Evolutionary conservation across 495 filamentous ascomycete species (phyloP).

Genomic region (Aspergillus funiculosus): DNA sequence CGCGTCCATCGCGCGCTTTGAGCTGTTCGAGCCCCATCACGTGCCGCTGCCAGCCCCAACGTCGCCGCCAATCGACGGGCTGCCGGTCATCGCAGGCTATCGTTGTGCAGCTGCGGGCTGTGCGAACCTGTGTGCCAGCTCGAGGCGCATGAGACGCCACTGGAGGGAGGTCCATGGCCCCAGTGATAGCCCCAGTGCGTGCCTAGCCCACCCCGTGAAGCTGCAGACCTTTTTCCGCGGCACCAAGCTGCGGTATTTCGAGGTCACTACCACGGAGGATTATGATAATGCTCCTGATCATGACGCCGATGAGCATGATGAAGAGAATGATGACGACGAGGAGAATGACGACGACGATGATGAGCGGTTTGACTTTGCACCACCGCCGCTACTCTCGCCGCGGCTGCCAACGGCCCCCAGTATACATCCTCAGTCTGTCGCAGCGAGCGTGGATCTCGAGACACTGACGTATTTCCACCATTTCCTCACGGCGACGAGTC

Average conservation of each 20-base stretch:
- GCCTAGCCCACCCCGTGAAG: not conserved
- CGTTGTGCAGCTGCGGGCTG: conserved; percentile 1
- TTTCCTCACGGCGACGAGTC: not conserved
- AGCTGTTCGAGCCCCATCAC: conserved; percentile 1
- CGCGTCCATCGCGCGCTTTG: not conserved
- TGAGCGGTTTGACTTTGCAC: too few species aligned
- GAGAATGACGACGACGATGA: not conserved
- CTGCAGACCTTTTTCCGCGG: conserved; percentile 13
- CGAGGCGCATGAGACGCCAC: conserved; percentile 7
- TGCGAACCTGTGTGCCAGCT: conserved; percentile 7
- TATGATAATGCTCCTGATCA: not conserved
- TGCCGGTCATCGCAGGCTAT: conserved; percentile 3
- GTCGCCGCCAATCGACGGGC: not conserved
- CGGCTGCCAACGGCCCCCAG: too few species aligned
- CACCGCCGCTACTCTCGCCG: too few species aligned
- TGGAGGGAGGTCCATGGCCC: conserved; percentile 3
- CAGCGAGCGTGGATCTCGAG: not conserved
- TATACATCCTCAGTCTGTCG: not conserved
- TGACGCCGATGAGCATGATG: not conserved
- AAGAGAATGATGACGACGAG: not conserved
- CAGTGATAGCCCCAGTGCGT: not conserved
- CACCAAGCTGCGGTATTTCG: conserved; percentile 8
- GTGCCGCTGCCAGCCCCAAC: not conserved
- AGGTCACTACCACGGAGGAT: not conserved
- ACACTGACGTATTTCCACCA: conserved; percentile 12